phyloP scores from a whole-genome alignment of 345 rosid species.

The Populus alba region DNA sequence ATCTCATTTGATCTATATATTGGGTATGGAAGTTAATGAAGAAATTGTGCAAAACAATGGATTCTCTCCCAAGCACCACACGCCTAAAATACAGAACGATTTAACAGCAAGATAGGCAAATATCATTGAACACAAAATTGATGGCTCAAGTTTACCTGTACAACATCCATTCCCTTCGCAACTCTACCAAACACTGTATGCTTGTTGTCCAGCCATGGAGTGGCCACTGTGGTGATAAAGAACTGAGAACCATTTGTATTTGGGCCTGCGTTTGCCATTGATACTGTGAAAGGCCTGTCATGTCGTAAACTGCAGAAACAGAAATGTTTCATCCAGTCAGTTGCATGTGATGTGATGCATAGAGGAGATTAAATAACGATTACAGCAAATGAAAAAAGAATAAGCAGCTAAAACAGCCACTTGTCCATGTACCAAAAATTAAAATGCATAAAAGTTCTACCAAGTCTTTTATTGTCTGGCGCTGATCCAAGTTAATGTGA shows the following conservation, averaged over 20 bases:
- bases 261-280: constrained; percentile 94
- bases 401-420: background rate
- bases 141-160: constrained; percentile 63
- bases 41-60: background rate
- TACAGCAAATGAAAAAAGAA: background rate
- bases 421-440: background rate
- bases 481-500: background rate
- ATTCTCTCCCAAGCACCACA: background rate
- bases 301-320: constrained; percentile 69
- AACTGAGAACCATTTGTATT: constrained; percentile 93
- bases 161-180: constrained; percentile 92
- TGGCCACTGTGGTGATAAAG: constrained; percentile 94
- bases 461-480: background rate
- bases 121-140: background rate
- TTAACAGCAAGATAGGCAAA: background rate
- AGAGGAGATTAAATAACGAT: background rate
- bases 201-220: constrained; percentile 97
- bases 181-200: constrained; percentile 97
- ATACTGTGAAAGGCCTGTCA: constrained; percentile 90
- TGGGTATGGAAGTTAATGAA: background rate
- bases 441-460: background rate
- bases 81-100: background rate
- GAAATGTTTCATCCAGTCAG: constrained; percentile 10
- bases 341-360: background rate
- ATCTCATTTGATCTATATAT: background rate